A percentile compares a stretch with the other conserved stretches of the same genome.
Conservation (phyloP, 1,284 basidiomycete genomes). For the Phlebopus sp. region DNA sequence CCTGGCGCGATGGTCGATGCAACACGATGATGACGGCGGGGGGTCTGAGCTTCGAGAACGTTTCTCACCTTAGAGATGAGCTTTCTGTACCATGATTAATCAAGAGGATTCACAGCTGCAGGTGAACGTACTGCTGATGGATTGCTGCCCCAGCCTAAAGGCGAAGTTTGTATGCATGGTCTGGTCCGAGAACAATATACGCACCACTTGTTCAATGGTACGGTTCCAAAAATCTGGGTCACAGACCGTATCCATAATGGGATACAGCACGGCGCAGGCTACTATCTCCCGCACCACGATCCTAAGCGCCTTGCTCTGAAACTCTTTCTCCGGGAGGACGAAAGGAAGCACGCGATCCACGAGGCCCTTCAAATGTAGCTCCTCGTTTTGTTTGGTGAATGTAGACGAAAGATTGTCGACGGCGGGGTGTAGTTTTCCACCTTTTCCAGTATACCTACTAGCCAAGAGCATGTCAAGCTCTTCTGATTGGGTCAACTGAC, state of each 20-base stretch:
- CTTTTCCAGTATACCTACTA: constrained; percentile 65
- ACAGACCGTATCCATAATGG: constrained; percentile 87
- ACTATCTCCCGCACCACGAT: constrained; percentile 82
- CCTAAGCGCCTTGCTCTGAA: constrained; percentile 65
- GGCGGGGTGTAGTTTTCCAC: constrained; percentile 71
- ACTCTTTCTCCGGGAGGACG: constrained; percentile 76
- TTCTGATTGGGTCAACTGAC: constrained; percentile 79
- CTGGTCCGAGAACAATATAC: constrained; percentile 26
- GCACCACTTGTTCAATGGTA: constrained; percentile 84
- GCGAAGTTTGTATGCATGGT: constrained; percentile 6
- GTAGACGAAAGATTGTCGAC: constrained; percentile 83
- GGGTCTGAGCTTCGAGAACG: constrained; percentile 78
- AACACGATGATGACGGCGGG: constrained; percentile 44
- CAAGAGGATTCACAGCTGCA: neutral
- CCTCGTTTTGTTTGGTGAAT: constrained; percentile 87
- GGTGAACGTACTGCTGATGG: constrained; percentile 75
- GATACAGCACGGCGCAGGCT: constrained; percentile 79
- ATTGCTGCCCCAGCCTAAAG: constrained; percentile 81
- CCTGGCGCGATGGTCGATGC: constrained; percentile 38
- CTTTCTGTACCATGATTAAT: constrained; percentile 45
- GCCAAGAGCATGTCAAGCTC: constrained; percentile 84
- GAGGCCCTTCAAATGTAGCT: constrained; percentile 74
- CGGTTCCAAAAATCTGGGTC: constrained; percentile 98
- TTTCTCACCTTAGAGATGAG: constrained; percentile 82
- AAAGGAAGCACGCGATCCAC: constrained; percentile 69